phyloP scores from a whole-genome alignment of 2,329 filamentous ascomycete species.

The Colletotrichum sp. region DNA sequence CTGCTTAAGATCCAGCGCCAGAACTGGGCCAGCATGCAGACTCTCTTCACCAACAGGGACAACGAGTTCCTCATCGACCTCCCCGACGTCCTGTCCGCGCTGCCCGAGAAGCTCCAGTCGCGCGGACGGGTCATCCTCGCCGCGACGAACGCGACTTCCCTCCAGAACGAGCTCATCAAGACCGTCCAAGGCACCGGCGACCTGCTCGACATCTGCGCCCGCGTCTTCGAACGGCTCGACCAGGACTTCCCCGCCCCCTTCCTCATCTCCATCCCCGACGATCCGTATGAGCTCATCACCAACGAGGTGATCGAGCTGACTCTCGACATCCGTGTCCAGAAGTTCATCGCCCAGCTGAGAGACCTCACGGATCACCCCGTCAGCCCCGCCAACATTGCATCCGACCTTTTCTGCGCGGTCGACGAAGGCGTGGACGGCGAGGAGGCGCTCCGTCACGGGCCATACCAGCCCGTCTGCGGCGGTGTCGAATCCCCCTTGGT shows the following conservation, averaged over 20 bases:
- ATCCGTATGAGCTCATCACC: not conserved
- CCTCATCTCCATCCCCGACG: conserved; percentile 17
- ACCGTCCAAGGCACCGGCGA: conserved; percentile 20
- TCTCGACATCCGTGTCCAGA: conserved; percentile 41
- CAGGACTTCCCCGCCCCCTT: conserved; percentile 34
- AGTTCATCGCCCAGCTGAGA: conserved; percentile 33
- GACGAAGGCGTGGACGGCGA: not conserved
- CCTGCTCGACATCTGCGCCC: conserved; percentile 23
- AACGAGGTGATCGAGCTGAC: conserved; percentile 28
- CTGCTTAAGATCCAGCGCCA: conserved; percentile 15
- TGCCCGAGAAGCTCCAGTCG: not conserved
- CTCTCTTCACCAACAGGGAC: conserved; percentile 25
- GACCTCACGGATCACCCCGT: not conserved
- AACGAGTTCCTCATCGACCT: conserved; percentile 33
- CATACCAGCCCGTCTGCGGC: not conserved
- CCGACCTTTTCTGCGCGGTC: not conserved
- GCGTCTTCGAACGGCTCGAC: conserved; percentile 34
- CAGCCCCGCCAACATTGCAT: not conserved
- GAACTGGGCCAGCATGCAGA: conserved; percentile 28
- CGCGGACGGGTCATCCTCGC: conserved; percentile 26
- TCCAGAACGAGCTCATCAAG: conserved; percentile 30
- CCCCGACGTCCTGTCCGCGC: not conserved
- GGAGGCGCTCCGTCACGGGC: not conserved
- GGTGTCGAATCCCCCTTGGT: not conserved
- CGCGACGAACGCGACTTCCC: conserved; percentile 39